Percentiles rank a stretch among this genome's conserved stretches.
These are phyloP conservation scores for Hygrophorus pudorinus DNA, from an alignment of 768 basidiomycete species.

Conservation along the genomic window DNA sequence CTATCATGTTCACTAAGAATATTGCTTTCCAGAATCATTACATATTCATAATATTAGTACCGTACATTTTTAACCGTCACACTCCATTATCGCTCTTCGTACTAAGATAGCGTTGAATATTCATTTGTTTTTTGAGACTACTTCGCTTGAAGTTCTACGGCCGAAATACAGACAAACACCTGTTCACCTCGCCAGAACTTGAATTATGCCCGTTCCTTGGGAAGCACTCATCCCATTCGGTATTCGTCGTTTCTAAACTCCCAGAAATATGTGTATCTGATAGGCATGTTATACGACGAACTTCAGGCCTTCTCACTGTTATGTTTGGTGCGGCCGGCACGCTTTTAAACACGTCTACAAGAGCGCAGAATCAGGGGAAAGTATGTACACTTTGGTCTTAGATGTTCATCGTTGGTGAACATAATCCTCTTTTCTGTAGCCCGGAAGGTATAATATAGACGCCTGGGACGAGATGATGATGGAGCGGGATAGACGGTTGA, in stretches of 20 bases:
- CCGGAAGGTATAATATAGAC: constrained; percentile 77
- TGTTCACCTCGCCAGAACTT: background rate
- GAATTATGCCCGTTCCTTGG: constrained; percentile 87
- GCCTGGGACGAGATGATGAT: constrained; percentile 96
- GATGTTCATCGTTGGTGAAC: background rate
- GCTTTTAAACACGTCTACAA: constrained; percentile 66
- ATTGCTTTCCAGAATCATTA: too few relatives aligned
- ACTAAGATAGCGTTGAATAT: too few relatives aligned
- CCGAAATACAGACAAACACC: background rate
- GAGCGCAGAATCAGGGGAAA: constrained; percentile 86
- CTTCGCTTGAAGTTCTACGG: too few relatives aligned
- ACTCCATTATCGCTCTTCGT: too few relatives aligned
- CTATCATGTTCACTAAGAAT: too few relatives aligned
- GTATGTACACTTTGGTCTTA: constrained; percentile 24
- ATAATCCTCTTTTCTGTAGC: constrained; percentile 29
- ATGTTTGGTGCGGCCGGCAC: constrained; percentile 93
- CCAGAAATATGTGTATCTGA: constrained; percentile 4
- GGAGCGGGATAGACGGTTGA: constrained; percentile 79
- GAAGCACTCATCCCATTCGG: constrained; percentile 97
- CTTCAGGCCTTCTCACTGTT: constrained; percentile 64
- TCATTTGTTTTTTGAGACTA: too few relatives aligned
- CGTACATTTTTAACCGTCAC: too few relatives aligned
- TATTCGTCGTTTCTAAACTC: constrained; percentile 20
- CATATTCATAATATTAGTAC: too few relatives aligned
- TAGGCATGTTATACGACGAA: constrained; percentile 4